A percentile compares a stretch with the other conserved stretches of the same genome.
These are phyloP conservation scores for Collybia sordida DNA, from an alignment of 768 basidiomycete genomes.

Conservation along the genomic window DNA sequence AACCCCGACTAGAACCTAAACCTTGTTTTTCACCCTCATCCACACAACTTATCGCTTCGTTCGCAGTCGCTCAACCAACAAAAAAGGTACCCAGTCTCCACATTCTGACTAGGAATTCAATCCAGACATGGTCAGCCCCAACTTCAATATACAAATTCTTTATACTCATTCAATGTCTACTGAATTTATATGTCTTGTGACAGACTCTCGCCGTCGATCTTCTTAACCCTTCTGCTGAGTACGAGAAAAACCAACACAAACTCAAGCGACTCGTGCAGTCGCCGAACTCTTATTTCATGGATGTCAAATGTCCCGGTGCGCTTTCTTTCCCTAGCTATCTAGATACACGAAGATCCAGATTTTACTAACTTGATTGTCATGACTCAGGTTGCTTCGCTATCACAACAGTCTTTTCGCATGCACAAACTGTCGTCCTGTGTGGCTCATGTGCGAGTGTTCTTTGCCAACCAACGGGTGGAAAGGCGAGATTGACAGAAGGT, in stretches of 20 bases:
- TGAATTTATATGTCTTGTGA: conserved; percentile 1
- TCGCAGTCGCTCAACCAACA: conserved; percentile 22
- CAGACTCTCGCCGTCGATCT: conserved; percentile 97
- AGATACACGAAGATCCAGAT: too few relatives aligned
- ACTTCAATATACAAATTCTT: background rate
- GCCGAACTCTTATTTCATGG: conserved; percentile 99
- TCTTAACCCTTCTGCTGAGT: conserved; percentile 89
- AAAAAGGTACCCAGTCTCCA: conserved; percentile 24
- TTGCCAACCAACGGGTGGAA: conserved; percentile 98
- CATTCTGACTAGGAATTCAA: conserved; percentile 19
- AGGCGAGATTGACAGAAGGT: conserved; percentile 98
- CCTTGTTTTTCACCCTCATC: conserved; percentile 35
- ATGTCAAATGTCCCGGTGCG: conserved; percentile 97
- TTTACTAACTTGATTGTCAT: conserved; percentile 11
- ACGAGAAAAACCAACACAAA: conserved; percentile 92
- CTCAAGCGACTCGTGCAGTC: conserved; percentile 98
- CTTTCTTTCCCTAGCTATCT: conserved; percentile 7
- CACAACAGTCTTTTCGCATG: conserved; percentile 99
- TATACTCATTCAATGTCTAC: background rate
- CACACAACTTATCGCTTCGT: conserved; percentile 35
- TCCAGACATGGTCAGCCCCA: conserved; percentile 30
- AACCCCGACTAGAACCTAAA: conserved; percentile 33
- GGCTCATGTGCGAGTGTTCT: conserved; percentile 89
- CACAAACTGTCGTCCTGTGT: conserved; percentile 96
- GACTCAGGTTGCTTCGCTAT: conserved; percentile 89